Evolutionary conservation across 805 yeast genomes (phyloP), one percentile per base, ranked within the genome.

Genomic region (Ogataea wickerhamii): DNA sequence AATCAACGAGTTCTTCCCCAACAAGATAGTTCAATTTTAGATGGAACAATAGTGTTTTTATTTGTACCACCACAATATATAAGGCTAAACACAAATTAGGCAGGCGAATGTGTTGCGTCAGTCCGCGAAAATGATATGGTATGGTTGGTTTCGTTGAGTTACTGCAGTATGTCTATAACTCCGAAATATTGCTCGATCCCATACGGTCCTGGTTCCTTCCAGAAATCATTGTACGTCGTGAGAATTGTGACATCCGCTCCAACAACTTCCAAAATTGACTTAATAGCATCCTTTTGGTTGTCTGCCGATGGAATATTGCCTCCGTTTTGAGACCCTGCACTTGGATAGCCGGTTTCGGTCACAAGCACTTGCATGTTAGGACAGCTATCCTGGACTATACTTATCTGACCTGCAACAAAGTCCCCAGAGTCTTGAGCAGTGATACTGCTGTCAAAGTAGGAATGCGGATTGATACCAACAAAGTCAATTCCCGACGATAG

Each of bases 281-380:
- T 62, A 41, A 89, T 71, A 12, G 96, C 96, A 38, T 70, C 66
- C 38, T 62, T 55, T 68, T 88, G 96, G 64, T 87, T 88, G 8
- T 57, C 85, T 5, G 63, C 56, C 25, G 77, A 63, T 43, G 96
- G 96, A 27, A 79, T 74, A 49, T 87, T 84, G 35, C 64, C 63
- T 39, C 96, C 96, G 55, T 86, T 78, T 41, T 71, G 66, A 43
- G 56, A 58, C 53, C 96, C 96, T 28, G 68, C 66, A 49, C 81
- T 76, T 52, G 96, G 96, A 59, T 86, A 88, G 30, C 96, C 96
- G 4, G 96, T 87, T 63, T 88, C 96, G 16, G 94, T 80, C 39
- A 88, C 78, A 16, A 68, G 48, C 25, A 85, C 79, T 6, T 65
- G 60, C 59, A 71, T 67, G 41, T 67, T 63, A 20, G 74, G 66